These are phyloP conservation scores for Citrus glauca DNA, from an alignment of 345 rosid species.

Conservation along the genomic window DNA sequence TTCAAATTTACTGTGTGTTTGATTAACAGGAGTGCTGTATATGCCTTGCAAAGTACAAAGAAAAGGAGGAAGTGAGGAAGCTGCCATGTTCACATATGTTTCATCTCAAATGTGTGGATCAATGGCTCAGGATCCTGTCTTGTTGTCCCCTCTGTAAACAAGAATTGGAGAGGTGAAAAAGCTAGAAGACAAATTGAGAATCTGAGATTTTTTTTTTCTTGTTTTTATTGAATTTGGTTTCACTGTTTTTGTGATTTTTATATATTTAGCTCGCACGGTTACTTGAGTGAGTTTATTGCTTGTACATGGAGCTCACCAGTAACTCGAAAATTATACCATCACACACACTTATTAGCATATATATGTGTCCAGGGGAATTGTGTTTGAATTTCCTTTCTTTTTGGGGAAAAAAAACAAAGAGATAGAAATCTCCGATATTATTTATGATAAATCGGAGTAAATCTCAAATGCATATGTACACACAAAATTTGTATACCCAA, in stretches of 20 bases:
- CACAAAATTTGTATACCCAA: background rate
- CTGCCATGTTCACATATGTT: constrained; percentile 91
- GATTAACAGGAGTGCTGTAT: constrained; percentile 82
- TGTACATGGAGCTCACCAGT: constrained; percentile 40
- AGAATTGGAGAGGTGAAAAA: constrained; percentile 58
- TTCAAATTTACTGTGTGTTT: too few relatives aligned
- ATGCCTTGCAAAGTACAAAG: constrained; percentile 80
- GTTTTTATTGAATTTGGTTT: background rate
- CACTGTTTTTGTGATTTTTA: constrained; percentile 12
- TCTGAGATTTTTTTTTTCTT: background rate
- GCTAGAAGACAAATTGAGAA: background rate
- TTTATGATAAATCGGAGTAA: background rate
- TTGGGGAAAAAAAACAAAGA: background rate
- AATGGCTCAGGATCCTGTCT: constrained; percentile 91
- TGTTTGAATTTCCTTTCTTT: background rate
- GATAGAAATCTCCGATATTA: background rate
- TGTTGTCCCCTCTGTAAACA: constrained; percentile 98
- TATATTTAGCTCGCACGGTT: constrained; percentile 20
- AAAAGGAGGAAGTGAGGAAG: constrained; percentile 80
- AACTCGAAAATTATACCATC: constrained; percentile 4
- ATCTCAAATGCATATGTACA: background rate
- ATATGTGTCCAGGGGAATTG: background rate
- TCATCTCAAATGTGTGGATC: constrained; percentile 93
- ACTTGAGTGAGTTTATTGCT: constrained; percentile 40
- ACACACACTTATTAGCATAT: background rate